A percentile compares a stretch with the other conserved stretches of the same genome.
phyloP scores from a whole-genome alignment of 129 eudicot genomes.

The Logfia minima region DNA sequence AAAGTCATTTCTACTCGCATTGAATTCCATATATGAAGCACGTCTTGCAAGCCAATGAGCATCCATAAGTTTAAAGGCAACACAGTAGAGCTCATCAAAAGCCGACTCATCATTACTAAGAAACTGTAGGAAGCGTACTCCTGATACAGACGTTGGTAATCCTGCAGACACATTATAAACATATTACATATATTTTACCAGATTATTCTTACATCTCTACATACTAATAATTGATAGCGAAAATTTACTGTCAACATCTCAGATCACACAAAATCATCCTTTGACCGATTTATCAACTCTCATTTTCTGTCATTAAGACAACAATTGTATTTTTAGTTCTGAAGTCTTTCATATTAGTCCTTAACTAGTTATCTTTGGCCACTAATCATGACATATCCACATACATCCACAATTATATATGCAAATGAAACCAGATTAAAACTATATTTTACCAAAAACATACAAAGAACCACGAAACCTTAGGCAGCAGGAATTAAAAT shows the following conservation, averaged over 20 bases:
- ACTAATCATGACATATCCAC: conserved; percentile 1
- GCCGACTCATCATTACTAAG: conserved; percentile 90
- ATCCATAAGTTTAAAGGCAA: conserved; percentile 85
- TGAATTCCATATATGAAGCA: conserved; percentile 97
- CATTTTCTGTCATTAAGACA: background rate
- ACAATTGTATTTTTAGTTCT: background rate
- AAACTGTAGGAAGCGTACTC: conserved; percentile 61
- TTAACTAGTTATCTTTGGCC: background rate
- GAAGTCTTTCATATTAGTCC: background rate
- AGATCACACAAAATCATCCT: background rate
- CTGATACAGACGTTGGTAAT: conserved; percentile 62
- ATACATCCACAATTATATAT: background rate
- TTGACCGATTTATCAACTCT: background rate
- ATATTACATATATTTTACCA: background rate
- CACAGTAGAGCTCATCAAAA: conserved; percentile 86
- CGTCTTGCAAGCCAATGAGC: conserved; percentile 95
- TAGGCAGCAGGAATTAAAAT: background rate
- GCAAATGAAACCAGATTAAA: background rate
- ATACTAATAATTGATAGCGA: background rate
- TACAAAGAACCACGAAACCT: background rate
- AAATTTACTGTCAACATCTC: background rate
- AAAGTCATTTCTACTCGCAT: conserved; percentile 44
- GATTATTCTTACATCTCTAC: background rate
- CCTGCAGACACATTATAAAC: conserved; percentile 47
- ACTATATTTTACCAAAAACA: background rate